These are phyloP conservation scores for Pythium scleroteichum DNA, from an alignment of 352 stramenopile genomes.

Conservation along the genomic window DNA sequence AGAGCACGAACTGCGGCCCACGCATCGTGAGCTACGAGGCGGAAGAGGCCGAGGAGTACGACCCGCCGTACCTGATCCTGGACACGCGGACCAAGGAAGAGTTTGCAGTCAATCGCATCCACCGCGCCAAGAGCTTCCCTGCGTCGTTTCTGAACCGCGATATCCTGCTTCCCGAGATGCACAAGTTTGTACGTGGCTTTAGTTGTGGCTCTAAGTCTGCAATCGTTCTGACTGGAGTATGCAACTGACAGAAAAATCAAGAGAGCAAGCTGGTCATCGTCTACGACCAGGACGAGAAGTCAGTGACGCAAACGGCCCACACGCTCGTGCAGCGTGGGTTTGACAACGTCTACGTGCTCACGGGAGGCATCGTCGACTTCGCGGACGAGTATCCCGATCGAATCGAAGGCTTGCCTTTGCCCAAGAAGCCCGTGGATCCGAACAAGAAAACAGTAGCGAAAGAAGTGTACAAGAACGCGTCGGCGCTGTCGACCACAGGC, in stretches of 20 bases:
- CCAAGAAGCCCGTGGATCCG: slow-evolving; percentile 52
- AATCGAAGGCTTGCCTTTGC: slow-evolving; percentile 59
- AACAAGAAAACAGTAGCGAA: slow-evolving; percentile 46
- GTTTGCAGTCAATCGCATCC: slow-evolving; percentile 67
- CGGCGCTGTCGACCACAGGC: slow-evolving; percentile 37
- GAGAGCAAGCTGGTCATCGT: slow-evolving; percentile 76
- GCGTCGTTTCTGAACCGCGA: slow-evolving; percentile 62
- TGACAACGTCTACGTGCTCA: slow-evolving; percentile 85
- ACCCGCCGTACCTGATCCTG: slow-evolving; percentile 72
- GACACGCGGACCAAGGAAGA: slow-evolving; percentile 73
- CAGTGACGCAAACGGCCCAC: slow-evolving; percentile 56
- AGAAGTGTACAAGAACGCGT: slow-evolving; percentile 59
- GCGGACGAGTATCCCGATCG: slow-evolving; percentile 63
- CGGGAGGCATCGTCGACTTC: slow-evolving; percentile 62
- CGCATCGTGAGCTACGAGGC: slow-evolving; percentile 79
- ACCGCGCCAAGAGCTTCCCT: slow-evolving; percentile 67
- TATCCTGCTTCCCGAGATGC: slow-evolving; percentile 69
- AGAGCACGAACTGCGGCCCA: slow-evolving; percentile 38
- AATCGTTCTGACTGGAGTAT: too few species aligned
- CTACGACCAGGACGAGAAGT: slow-evolving; percentile 79
- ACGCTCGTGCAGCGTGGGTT: slow-evolving; percentile 79
- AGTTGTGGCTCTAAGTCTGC: too few species aligned
- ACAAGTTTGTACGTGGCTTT: slow-evolving; percentile 62
- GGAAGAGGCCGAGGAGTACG: slow-evolving; percentile 75
- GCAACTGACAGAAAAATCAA: slow-evolving; percentile 78